Conservation (phyloP, 805 yeast genomes). For the Yamadazyma sp. region DNA sequence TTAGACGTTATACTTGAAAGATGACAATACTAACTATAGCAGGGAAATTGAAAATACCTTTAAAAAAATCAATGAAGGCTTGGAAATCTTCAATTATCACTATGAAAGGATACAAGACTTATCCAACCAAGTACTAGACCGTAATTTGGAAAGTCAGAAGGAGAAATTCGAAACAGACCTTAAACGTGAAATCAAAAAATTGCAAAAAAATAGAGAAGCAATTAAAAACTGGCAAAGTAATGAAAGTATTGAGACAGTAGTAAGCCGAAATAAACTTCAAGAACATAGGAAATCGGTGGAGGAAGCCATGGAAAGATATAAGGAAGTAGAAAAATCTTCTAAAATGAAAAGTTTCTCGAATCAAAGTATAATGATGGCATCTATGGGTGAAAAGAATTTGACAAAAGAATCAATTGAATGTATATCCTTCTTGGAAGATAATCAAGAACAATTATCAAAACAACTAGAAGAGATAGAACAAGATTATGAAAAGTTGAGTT, state of each 20-base stretch:
- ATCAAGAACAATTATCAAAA: conserved; percentile 28
- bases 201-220: conserved; percentile 45
- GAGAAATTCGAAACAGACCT: conserved; percentile 43
- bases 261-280: conserved; percentile 25
- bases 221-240: conserved; percentile 45
- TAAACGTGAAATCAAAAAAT: conserved; percentile 44
- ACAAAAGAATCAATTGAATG: conserved; percentile 34
- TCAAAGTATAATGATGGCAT: conserved; percentile 44
- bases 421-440: conserved; percentile 28
- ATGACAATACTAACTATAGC: conserved; percentile 11
- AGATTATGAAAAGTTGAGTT: conserved; percentile 39
- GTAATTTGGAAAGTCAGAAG: conserved; percentile 40
- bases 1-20: too few species aligned
- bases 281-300: conserved; percentile 40
- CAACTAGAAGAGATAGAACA: conserved; percentile 36
- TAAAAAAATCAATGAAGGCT: conserved; percentile 44
- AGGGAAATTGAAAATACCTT: conserved; percentile 43
- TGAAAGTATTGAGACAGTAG: conserved; percentile 25
- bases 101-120: conserved; percentile 40
- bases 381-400: conserved; percentile 28
- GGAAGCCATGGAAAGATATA: conserved; percentile 45
- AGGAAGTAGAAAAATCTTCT: conserved; percentile 40
- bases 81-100: conserved; percentile 43
- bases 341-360: conserved; percentile 44
- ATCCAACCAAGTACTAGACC: conserved; percentile 21